Evolutionary conservation across 1,139 yeast genomes (phyloP), one percentile per base, ranked within the genome.

Genomic region (Pichia sp.): DNA sequence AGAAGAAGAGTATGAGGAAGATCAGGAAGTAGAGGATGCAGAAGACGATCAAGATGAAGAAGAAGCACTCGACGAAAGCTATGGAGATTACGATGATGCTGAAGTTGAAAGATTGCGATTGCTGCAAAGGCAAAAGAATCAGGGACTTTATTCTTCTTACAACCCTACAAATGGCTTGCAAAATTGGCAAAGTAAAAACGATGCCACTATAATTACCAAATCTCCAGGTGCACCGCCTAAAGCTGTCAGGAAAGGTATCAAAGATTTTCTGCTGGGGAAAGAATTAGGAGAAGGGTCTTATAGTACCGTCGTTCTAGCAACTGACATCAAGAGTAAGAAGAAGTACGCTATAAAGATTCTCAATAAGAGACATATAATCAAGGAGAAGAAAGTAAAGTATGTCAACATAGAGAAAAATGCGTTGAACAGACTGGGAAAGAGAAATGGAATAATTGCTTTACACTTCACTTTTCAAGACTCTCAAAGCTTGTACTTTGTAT

Each of bases 401-500:
- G 92, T 86, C 55, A 86, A 85, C 64, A 85, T 87, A 55, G 95
- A 87, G 62, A 87, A 87, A 64, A 81, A 84, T 51, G 85, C 95
- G 0, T 72, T 87, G 57, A 89, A 86, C 66, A 73, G 91, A 54
- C 73, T 87, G 63, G 89, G 88, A 20, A 80, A 78, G 57, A 82
- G 85, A 59, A 78, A 79, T 58, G 90, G 92, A 1, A 81, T 87
- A 1, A 83, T 87, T 27, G 88, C 84, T 65, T 70, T 87, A 54
- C 86, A 80, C 69, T 87, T 84, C 68, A 87, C 95, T 0, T 87
- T 87, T 64, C 95, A 87, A 69, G 95, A 87, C 65, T 89, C 84
- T 58, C 71, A 79, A 49, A 81, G 84, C 60, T 71, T 87, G 44
- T 87, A 85, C 65, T 87, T 86, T 67, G 87, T 87, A 14, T 72